A percentile compares a stretch with the other conserved stretches of the same genome.
These are phyloP conservation scores for Clarkia xantiana DNA, from an alignment of 345 rosid genomes.

Conservation along the genomic window DNA sequence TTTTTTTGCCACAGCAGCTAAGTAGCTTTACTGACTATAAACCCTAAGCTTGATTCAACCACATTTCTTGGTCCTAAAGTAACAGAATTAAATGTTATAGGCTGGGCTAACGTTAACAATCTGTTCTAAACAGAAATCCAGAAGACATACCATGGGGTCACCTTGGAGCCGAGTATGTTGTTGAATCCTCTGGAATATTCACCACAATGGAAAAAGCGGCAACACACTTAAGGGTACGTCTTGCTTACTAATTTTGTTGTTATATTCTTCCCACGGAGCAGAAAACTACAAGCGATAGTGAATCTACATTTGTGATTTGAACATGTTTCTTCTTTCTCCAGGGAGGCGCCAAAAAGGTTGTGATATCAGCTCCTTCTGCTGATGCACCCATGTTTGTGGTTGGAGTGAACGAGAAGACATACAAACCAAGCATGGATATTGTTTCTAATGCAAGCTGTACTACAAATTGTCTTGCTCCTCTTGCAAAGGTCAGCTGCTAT, in stretches of 20 bases:
- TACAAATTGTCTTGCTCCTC: slow-evolving; percentile 99
- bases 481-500: slow-evolving; percentile 70
- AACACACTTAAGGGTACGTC: slow-evolving; percentile 57
- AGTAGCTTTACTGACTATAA: too few relatives aligned
- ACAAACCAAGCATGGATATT: slow-evolving; percentile 76
- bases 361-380: slow-evolving; percentile 96
- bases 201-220: slow-evolving; percentile 29
- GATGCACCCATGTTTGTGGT: slow-evolving; percentile 99
- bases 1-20: too few relatives aligned
- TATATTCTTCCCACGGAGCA: not conserved
- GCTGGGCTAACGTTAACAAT: not conserved
- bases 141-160: slow-evolving; percentile 35
- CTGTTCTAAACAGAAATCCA: slow-evolving; percentile 17
- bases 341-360: slow-evolving; percentile 97
- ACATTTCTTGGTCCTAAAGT: too few relatives aligned
- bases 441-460: slow-evolving; percentile 99
- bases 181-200: slow-evolving; percentile 35
- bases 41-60: too few relatives aligned
- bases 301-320: not conserved
- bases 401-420: slow-evolving; percentile 85
- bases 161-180: slow-evolving; percentile 23
- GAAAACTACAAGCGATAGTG: not conserved
- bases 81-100: too few relatives aligned
- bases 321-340: slow-evolving; percentile 14
- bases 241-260: not conserved